phyloP scores from a whole-genome alignment of 1,139 yeast species.

The Taiozyma sp. region DNA sequence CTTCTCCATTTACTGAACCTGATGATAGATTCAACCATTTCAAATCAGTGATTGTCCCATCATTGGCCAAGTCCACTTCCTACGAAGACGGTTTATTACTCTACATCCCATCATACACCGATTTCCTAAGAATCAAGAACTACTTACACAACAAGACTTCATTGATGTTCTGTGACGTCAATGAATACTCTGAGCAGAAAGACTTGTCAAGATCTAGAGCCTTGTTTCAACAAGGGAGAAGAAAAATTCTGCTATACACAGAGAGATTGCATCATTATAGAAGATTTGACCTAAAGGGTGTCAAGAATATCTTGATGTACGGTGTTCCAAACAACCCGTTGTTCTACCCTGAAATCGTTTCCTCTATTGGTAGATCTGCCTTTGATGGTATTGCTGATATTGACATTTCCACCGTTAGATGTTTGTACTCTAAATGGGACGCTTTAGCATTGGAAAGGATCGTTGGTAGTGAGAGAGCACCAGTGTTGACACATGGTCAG shows the following conservation, averaged over 20 bases:
- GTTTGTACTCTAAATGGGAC: slow-evolving; percentile 78
- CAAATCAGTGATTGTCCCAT: slow-evolving; percentile 68
- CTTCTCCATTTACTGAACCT: slow-evolving; percentile 61
- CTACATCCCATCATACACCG: slow-evolving; percentile 83
- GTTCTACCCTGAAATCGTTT: slow-evolving; percentile 74
- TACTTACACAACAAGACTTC: slow-evolving; percentile 61
- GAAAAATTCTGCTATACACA: slow-evolving; percentile 75
- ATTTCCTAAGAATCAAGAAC: slow-evolving; percentile 74
- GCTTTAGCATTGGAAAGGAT: slow-evolving; percentile 74
- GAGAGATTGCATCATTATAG: slow-evolving; percentile 93
- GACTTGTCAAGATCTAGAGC: slow-evolving; percentile 71
- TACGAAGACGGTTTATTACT: slow-evolving; percentile 71
- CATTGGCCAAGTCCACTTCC: slow-evolving; percentile 47
- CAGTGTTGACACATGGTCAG: slow-evolving; percentile 61
- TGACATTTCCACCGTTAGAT: slow-evolving; percentile 62
- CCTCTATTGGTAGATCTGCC: slow-evolving; percentile 40
- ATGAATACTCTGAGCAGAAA: slow-evolving; percentile 76
- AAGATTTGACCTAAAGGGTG: slow-evolving; percentile 83
- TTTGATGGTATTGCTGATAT: slow-evolving; percentile 44
- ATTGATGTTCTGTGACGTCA: slow-evolving; percentile 56
- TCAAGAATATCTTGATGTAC: slow-evolving; percentile 75
- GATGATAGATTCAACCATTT: slow-evolving; percentile 79
- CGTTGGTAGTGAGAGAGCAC: slow-evolving; percentile 78
- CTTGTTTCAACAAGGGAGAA: slow-evolving; percentile 57
- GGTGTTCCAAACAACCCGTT: slow-evolving; percentile 82